A percentile compares a stretch with the other conserved stretches of the same genome.
Evolutionary conservation across 1,139 yeast genomes (phyloP).

Genomic region (Blastobotrys illinoisensis): DNA sequence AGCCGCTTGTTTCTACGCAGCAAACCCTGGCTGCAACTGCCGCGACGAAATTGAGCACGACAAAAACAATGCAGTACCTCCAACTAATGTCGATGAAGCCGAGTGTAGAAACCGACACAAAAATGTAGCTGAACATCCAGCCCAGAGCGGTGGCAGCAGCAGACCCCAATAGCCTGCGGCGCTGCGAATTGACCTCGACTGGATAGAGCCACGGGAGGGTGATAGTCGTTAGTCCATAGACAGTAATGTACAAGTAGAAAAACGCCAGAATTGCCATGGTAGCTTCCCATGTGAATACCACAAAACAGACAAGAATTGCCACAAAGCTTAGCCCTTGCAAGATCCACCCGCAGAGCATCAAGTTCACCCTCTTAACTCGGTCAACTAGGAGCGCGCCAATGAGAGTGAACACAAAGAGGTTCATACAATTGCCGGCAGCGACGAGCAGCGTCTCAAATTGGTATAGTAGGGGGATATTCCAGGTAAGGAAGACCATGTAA

Average conservation of each 20-base stretch:
- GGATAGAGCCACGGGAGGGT: constrained; percentile 38
- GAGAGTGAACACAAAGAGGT: constrained; percentile 8
- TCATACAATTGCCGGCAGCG: constrained; percentile 9
- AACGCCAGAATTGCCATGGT: constrained; percentile 22
- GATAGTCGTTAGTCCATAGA: constrained; percentile 16
- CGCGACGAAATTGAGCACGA: constrained; percentile 35
- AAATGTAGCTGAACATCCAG: constrained; percentile 46
- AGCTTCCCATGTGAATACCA: constrained; percentile 8
- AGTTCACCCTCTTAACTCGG: constrained; percentile 6
- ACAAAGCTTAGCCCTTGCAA: constrained; percentile 11
- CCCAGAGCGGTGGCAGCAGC: constrained; percentile 49
- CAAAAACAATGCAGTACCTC: constrained; percentile 41
- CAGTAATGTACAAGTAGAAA: constrained; percentile 12
- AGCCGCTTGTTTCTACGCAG: constrained; percentile 51
- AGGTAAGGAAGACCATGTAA: constrained; percentile 3
- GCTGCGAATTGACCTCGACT: constrained; percentile 42
- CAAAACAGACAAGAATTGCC: constrained; percentile 9
- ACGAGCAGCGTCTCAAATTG: neutral
- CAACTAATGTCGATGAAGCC: constrained; percentile 40
- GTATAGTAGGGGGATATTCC: neutral
- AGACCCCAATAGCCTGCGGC: constrained; percentile 47
- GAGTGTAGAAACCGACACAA: constrained; percentile 49
- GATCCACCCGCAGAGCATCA: constrained; percentile 9
- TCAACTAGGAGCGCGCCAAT: constrained; percentile 7
- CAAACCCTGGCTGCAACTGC: constrained; percentile 39